These are phyloP conservation scores for Hypoxylon sp. DNA, from an alignment of 2,329 filamentous ascomycete species.

Conservation along the genomic window DNA sequence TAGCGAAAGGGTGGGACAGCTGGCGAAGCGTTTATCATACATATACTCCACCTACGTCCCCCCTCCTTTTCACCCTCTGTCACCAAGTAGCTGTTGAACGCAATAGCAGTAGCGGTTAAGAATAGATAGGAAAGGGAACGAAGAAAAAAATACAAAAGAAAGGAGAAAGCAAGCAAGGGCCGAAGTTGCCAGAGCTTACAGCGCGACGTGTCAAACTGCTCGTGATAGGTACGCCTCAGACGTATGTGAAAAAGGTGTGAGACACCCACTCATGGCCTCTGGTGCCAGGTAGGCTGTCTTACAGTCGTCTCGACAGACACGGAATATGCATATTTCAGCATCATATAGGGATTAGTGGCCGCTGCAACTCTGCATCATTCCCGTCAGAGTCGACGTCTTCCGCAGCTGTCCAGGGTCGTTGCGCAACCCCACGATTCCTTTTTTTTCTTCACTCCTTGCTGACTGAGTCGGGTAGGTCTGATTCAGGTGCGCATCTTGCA, in stretches of 20 bases:
- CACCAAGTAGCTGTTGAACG: neutral
- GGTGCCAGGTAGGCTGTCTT: slow-evolving; percentile 20
- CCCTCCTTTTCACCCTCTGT: neutral
- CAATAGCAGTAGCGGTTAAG: neutral
- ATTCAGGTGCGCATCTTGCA: slow-evolving; percentile 3
- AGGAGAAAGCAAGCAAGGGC: neutral
- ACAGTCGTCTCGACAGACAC: slow-evolving; percentile 12
- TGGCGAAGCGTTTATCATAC: slow-evolving; percentile 7
- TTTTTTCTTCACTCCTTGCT: neutral
- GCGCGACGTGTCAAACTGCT: slow-evolving; percentile 29
- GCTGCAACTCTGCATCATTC: slow-evolving; percentile 18
- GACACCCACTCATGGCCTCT: neutral
- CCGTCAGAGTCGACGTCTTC: slow-evolving; percentile 14
- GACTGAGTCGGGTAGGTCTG: neutral
- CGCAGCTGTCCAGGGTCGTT: neutral
- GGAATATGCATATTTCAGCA: slow-evolving; percentile 2
- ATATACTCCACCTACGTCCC: neutral
- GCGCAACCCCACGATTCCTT: slow-evolving; percentile 12
- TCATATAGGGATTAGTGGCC: slow-evolving; percentile 10
- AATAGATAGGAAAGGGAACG: slow-evolving; percentile 1
- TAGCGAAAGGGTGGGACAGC: slow-evolving; percentile 18
- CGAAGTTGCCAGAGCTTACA: neutral
- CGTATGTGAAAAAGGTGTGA: slow-evolving; percentile 4
- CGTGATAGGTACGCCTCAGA: slow-evolving; percentile 23
- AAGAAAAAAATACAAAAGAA: too few relatives aligned